Evolutionary conservation across 495 filamentous ascomycete genomes (phyloP).

Genomic region (Aspergillus sclerotioniger): DNA sequence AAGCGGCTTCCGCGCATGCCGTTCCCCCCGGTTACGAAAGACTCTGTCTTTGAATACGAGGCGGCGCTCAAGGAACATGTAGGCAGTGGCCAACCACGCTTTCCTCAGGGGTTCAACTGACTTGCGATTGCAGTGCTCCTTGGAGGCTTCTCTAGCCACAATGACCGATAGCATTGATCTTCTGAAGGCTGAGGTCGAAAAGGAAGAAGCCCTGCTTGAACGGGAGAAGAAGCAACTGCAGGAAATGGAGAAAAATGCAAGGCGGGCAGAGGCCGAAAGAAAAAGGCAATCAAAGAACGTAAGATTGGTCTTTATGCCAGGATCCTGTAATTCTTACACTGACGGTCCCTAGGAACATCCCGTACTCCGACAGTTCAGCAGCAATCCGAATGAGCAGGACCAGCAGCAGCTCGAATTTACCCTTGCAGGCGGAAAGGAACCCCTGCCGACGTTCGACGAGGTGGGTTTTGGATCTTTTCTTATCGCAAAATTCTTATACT

Average conservation of each 20-base stretch:
- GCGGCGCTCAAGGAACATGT: slow-evolving; percentile 58
- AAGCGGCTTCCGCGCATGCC: slow-evolving; percentile 55
- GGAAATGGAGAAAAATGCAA: slow-evolving; percentile 54
- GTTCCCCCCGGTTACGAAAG: slow-evolving; percentile 57
- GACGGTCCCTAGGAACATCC: slow-evolving; percentile 39
- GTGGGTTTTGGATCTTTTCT: slow-evolving; percentile 21
- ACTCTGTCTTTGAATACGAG: slow-evolving; percentile 60
- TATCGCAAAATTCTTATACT: slow-evolving; percentile 3
- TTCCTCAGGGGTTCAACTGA: slow-evolving; percentile 10
- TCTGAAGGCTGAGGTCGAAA: slow-evolving; percentile 52
- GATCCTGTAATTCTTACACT: not conserved
- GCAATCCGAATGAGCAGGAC: slow-evolving; percentile 16
- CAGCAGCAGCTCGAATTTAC: slow-evolving; percentile 25
- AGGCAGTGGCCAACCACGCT: slow-evolving; percentile 11
- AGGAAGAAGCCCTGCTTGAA: slow-evolving; percentile 51
- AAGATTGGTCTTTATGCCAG: slow-evolving; percentile 10
- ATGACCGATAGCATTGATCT: slow-evolving; percentile 53
- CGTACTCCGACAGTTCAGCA: slow-evolving; percentile 37
- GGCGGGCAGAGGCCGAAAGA: slow-evolving; percentile 43
- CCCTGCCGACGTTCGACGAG: slow-evolving; percentile 28
- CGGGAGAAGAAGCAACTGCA: slow-evolving; percentile 48
- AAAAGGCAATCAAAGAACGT: slow-evolving; percentile 49
- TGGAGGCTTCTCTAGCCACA: slow-evolving; percentile 54
- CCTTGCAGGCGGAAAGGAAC: slow-evolving; percentile 25
- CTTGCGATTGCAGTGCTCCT: slow-evolving; percentile 32